Conservation (phyloP, 2,329 filamentous ascomycete species). For the Cadophora sp. region DNA sequence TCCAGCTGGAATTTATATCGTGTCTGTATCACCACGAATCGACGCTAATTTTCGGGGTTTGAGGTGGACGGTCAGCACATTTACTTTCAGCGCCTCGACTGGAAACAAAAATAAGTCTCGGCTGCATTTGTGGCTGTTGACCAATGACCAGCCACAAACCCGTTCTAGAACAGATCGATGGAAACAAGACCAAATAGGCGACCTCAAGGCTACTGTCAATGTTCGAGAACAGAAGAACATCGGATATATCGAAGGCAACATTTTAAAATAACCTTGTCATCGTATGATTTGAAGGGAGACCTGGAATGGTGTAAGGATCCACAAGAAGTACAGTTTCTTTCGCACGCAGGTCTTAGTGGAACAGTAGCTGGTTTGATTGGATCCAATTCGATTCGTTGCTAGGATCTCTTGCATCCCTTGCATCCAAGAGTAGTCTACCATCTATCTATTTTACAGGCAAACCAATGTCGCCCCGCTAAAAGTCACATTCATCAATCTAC, state of each 20-base stretch:
- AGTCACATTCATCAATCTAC: not conserved
- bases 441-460: slow-evolving; percentile 4
- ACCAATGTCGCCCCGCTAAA: not conserved
- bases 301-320: not conserved
- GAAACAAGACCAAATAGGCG: not conserved
- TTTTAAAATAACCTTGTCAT: not conserved
- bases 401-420: not conserved
- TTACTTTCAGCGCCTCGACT: not conserved
- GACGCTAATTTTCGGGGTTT: not conserved
- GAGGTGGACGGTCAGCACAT: slow-evolving; percentile 10
- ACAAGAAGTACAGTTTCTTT: not conserved
- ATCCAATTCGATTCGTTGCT: not conserved
- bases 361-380: not conserved
- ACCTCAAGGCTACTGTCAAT: not conserved
- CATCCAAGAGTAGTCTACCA: not conserved
- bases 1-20: slow-evolving; percentile 5
- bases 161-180: not conserved
- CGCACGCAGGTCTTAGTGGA: not conserved
- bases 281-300: not conserved
- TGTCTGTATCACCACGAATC: slow-evolving; percentile 10
- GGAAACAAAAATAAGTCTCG: slow-evolving; percentile 5
- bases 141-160: not conserved
- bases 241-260: not conserved
- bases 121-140: not conserved
- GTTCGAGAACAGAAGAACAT: not conserved